Percentiles rank a stretch among this genome's conserved stretches.
Conservation (phyloP, 495 filamentous ascomycete genomes). For the Penicillium ucsense region DNA sequence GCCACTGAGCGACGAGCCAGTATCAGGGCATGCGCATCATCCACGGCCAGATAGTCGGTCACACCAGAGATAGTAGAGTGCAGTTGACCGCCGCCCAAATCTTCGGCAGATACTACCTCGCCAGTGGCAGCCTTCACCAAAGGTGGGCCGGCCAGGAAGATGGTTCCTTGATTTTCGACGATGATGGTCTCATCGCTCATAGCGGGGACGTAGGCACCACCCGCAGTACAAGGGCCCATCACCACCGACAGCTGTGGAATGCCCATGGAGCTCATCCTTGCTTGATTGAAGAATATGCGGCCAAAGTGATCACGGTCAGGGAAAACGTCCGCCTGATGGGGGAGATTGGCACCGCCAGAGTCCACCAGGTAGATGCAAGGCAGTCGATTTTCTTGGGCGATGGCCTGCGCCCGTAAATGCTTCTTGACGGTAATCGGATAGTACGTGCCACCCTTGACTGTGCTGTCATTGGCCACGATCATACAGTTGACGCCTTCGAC, state of each 20-base stretch:
- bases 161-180: constrained; percentile 86
- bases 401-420: constrained; percentile 84
- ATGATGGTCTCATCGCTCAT: constrained; percentile 99
- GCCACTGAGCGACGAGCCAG: constrained; percentile 73
- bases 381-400: constrained; percentile 79
- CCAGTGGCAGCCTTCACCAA: constrained; percentile 96
- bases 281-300: constrained; percentile 97
- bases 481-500: constrained; percentile 88
- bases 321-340: constrained; percentile 94
- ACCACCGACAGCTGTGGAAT: constrained; percentile 94
- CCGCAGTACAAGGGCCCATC: constrained; percentile 96
- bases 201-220: constrained; percentile 89
- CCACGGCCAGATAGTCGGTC: constrained; percentile 89
- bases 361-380: constrained; percentile 95
- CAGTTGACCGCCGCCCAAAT: constrained; percentile 85
- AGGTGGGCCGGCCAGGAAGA: constrained; percentile 92
- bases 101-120: constrained; percentile 85
- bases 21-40: constrained; percentile 87
- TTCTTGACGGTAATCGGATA: constrained; percentile 98
- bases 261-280: constrained; percentile 66
- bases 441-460: constrained; percentile 98
- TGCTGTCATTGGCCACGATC: constrained; percentile 95
- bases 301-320: constrained; percentile 94
- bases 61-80: constrained; percentile 91
- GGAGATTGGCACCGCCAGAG: constrained; percentile 91